A percentile compares a stretch with the other conserved stretches of the same genome.
Evolutionary conservation across 306 rosid species (phyloP).

Genomic region (Corylus americana): DNA sequence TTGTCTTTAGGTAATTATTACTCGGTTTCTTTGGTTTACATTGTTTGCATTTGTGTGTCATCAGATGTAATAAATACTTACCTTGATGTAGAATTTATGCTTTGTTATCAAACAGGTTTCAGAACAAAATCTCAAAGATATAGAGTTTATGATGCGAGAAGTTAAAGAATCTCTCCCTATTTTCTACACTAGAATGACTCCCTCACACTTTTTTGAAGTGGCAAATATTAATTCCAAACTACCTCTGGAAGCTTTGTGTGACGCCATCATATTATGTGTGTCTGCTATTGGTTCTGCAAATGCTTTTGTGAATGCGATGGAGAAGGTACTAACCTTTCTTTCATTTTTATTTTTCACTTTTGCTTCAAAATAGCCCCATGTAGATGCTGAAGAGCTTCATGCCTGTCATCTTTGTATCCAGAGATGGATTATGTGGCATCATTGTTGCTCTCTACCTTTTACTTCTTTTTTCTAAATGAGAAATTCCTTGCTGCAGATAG

Average conservation of each 20-base stretch:
- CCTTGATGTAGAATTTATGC: slow-evolving; percentile 24
- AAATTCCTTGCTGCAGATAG: slow-evolving; percentile 58
- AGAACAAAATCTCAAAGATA: slow-evolving; percentile 49
- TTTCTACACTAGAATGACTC: slow-evolving; percentile 79
- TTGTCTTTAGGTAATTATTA: background rate
- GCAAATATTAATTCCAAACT: slow-evolving; percentile 41
- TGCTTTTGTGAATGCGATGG: slow-evolving; percentile 65
- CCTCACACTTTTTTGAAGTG: slow-evolving; percentile 62
- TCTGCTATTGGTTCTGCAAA: slow-evolving; percentile 90
- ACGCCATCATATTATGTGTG: slow-evolving; percentile 58
- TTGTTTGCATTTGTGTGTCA: slow-evolving; percentile 5
- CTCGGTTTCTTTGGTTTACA: slow-evolving; percentile 4
- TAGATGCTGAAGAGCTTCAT: slow-evolving; percentile 11
- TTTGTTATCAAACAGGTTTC: slow-evolving; percentile 59
- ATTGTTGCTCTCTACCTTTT: background rate
- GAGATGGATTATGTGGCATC: slow-evolving; percentile 1
- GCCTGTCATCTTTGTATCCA: background rate
- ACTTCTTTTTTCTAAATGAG: slow-evolving; percentile 32
- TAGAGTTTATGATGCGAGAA: slow-evolving; percentile 41
- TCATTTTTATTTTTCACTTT: background rate
- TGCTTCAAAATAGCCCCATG: slow-evolving; percentile 16
- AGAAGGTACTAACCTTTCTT: slow-evolving; percentile 54
- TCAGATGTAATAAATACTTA: background rate
- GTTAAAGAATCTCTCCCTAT: slow-evolving; percentile 50
- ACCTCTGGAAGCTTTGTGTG: slow-evolving; percentile 46